Evolutionary conservation across 2,329 filamentous ascomycete species (phyloP).

Genomic region (Raffaelea albimanens): DNA sequence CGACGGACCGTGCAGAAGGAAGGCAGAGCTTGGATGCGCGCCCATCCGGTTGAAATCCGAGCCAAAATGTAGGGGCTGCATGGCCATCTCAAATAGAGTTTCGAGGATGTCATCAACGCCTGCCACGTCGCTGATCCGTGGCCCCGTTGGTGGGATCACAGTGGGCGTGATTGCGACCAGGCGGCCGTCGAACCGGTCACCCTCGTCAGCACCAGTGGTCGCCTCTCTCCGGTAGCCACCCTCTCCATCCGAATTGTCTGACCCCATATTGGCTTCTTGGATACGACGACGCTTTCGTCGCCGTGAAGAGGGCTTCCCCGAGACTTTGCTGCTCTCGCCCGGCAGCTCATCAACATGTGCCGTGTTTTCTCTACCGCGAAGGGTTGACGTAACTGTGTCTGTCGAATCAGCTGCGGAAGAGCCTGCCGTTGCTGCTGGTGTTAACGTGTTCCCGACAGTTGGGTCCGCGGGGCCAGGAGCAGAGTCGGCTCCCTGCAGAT

Average conservation of each 20-base stretch:
- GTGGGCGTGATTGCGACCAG: constrained; percentile 44
- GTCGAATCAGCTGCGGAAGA: neutral
- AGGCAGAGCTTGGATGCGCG: constrained; percentile 62
- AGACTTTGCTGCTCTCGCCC: no score
- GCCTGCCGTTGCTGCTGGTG: neutral
- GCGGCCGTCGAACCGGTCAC: constrained; percentile 21
- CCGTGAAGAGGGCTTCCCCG: neutral
- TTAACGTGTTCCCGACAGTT: no score
- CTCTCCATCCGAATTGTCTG: neutral
- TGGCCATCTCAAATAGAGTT: constrained; percentile 60
- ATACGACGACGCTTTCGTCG: neutral
- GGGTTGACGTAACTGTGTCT: no score
- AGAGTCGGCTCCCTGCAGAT: no score
- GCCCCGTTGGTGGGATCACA: constrained; percentile 54
- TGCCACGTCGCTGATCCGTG: constrained; percentile 63
- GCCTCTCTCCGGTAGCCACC: constrained; percentile 28
- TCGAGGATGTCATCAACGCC: constrained; percentile 65
- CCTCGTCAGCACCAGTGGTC: constrained; percentile 1
- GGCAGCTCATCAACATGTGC: neutral
- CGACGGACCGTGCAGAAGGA: constrained; percentile 73
- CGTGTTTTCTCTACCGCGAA: neutral
- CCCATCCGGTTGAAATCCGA: constrained; percentile 56
- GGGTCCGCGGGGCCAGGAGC: no score
- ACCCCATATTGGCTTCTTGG: neutral
- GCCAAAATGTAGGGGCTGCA: constrained; percentile 61